Evolutionary conservation across 495 filamentous ascomycete species (phyloP), one percentile per base, ranked within the genome.

Genomic region (Aspergillus bridgeri): DNA sequence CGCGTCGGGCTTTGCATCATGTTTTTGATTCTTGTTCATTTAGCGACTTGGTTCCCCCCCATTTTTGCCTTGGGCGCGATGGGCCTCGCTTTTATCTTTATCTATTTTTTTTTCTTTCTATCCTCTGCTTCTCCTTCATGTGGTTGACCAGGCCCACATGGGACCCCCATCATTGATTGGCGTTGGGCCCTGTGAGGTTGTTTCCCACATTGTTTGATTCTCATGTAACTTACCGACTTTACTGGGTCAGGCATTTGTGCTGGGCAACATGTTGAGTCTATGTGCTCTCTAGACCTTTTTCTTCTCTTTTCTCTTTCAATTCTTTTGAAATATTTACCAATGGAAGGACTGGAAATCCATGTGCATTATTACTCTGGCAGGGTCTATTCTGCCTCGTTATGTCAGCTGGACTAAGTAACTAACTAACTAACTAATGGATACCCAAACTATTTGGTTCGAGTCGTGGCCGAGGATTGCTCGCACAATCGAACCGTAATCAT

Each of bases 171-270:
- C n/a, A n/a, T 24, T 54, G 5, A 17, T 53, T 23, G 54, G 54
- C 18, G 46, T 3, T 42, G 45, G 45, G 54, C 27, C 54, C 46
- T 38, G 46, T 19, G 54, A 7, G 46, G 20, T 9, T 27, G 18
- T 20, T 53, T 53, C 25, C 17, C 48, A 23, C 22, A 42, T 48
- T 42, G 18, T 42, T 24, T 53, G 42, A 5, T 43, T 52, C 59
- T 54, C 51, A 56, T 59, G 51, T 54, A 58, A 58, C 50, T 55
- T 58, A 55, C 42, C 43, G 20, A 44, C 7, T 19, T n/a, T 38
- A 38, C 33, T 15, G 33, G 33, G 17, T 52, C 48, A 51, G 21
- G 38, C 50, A 25, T 48, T 43, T 48, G 27, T 56, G 27, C 38
- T 55, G 43, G 48, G 53, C 25, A 48, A 56, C 54, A 43, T 60